Evolutionary conservation across 2,329 filamentous ascomycete genomes (phyloP).

Genomic region (Talaromyces sp.): DNA sequence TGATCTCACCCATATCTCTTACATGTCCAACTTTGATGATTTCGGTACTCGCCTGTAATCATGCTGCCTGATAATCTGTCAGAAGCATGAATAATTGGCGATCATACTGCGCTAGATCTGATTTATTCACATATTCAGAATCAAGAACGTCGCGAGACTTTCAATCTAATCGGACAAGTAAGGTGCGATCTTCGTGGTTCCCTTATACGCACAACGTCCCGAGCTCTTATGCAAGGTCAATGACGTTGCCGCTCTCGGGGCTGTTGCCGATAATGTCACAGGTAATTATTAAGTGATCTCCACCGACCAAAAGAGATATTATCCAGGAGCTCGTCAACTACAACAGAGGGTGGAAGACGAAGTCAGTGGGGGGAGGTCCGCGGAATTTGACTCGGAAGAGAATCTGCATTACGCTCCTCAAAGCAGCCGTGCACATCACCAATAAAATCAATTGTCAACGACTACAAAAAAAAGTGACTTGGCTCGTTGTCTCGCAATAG

Average conservation of each 20-base stretch:
- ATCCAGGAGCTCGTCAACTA: constrained; percentile 59
- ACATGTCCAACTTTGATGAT: constrained; percentile 70
- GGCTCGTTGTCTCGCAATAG: constrained; percentile 41
- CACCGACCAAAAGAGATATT: constrained; percentile 64
- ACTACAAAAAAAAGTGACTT: background rate
- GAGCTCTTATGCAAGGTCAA: constrained; percentile 69
- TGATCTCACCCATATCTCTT: constrained; percentile 58
- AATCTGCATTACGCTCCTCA: constrained; percentile 52
- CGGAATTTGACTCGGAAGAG: too few species aligned
- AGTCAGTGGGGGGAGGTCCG: background rate
- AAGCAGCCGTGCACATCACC: constrained; percentile 93
- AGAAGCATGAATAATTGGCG: constrained; percentile 56
- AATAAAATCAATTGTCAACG: constrained; percentile 66
- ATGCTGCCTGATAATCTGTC: constrained; percentile 60
- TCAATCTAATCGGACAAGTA: constrained; percentile 60
- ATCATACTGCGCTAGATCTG: background rate
- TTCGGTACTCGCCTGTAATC: constrained; percentile 68
- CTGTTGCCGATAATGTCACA: constrained; percentile 86
- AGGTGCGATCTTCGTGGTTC: constrained; percentile 84
- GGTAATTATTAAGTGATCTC: constrained; percentile 71
- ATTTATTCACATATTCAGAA: background rate
- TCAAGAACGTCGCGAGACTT: constrained; percentile 21
- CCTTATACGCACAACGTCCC: constrained; percentile 80
- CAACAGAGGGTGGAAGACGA: background rate
- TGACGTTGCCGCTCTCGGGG: constrained; percentile 73